Conservation (phyloP, 257 asterid genomes). For the Gardenia jasminoides region DNA sequence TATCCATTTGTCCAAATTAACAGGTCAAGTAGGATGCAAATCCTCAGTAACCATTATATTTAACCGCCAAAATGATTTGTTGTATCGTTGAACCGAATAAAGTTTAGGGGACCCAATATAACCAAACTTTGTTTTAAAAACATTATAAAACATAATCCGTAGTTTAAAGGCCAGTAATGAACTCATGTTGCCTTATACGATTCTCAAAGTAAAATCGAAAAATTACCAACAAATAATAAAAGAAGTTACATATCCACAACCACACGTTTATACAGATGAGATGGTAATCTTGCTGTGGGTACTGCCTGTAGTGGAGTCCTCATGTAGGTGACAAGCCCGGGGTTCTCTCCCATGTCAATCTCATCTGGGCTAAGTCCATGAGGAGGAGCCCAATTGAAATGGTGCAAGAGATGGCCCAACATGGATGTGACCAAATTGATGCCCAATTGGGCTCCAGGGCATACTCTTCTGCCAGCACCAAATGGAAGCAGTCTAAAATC, state of each 20-base stretch:
- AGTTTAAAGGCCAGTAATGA: no score
- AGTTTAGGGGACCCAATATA: no score
- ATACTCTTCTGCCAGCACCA: constrained; percentile 74
- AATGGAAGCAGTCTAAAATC: constrained; percentile 63
- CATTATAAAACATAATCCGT: no score
- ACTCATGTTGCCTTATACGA: no score
- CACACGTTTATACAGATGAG: constrained; percentile 42
- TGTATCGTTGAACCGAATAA: no score
- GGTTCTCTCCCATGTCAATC: constrained; percentile 64
- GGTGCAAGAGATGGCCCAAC: constrained; percentile 74
- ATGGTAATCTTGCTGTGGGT: constrained; percentile 51
- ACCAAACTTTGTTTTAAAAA: no score
- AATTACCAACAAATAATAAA: neutral
- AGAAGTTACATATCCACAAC: constrained; percentile 45
- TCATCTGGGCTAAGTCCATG: constrained; percentile 40
- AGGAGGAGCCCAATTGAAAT: constrained; percentile 61
- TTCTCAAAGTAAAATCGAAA: no score
- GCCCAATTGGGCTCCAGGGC: constrained; percentile 72
- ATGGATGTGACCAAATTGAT: constrained; percentile 66
- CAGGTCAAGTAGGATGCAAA: no score
- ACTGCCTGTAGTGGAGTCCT: constrained; percentile 60
- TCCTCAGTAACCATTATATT: no score
- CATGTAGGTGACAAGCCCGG: constrained; percentile 68
- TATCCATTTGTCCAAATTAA: no score
- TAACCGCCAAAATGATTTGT: no score